Evolutionary conservation across 768 basidiomycete genomes (phyloP).

Genomic region (Tylopilus felleus): DNA sequence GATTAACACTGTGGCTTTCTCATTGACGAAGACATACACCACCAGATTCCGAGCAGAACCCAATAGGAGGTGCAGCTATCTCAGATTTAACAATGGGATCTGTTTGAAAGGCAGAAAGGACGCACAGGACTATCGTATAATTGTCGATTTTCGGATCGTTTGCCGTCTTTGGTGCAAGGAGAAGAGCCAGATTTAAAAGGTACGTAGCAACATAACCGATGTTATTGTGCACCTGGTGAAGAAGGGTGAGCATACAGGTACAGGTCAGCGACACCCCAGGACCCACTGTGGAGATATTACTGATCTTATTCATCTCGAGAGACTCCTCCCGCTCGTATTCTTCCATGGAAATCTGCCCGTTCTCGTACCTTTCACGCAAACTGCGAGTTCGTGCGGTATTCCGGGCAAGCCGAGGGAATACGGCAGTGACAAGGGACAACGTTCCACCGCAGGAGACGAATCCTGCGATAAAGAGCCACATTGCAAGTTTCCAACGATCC

Average conservation of each 20-base stretch:
- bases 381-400: conserved; percentile 64
- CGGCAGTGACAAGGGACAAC: conserved; percentile 73
- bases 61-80: conserved; percentile 66
- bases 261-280: background rate
- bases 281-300: conserved; percentile 76
- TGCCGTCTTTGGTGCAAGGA: conserved; percentile 47
- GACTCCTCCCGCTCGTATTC: conserved; percentile 77
- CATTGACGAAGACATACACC: conserved; percentile 55
- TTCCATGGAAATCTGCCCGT: conserved; percentile 54
- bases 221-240: conserved; percentile 63
- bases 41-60: conserved; percentile 82
- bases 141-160: conserved; percentile 66
- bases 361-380: conserved; percentile 53
- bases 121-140: conserved; percentile 70
- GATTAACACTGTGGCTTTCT: background rate
- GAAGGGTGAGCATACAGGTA: background rate
- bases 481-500: conserved; percentile 67
- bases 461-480: conserved; percentile 76
- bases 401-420: conserved; percentile 77
- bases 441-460: conserved; percentile 81
- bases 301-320: conserved; percentile 80
- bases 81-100: background rate
- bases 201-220: conserved; percentile 67
- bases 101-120: background rate
- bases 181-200: conserved; percentile 63